phyloP scores from a whole-genome alignment of 305 asterid genomes.

The Fraxinus dipetala region DNA sequence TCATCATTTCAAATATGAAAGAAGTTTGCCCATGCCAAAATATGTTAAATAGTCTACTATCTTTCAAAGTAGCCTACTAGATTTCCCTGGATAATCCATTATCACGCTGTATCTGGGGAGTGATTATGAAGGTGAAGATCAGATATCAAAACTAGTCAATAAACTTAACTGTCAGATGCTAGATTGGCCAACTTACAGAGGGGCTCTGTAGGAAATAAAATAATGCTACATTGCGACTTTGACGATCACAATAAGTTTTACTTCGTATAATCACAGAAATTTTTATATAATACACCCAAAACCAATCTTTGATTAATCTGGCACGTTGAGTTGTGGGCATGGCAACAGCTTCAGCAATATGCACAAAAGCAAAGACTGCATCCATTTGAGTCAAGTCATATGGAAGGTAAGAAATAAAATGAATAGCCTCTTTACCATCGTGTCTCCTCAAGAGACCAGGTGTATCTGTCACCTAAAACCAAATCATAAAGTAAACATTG shows the following conservation, averaged over 20 bases:
- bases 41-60: background rate
- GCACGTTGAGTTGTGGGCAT: background rate
- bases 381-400: background rate
- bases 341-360: background rate
- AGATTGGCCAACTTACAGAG: background rate
- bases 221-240: background rate
- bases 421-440: conserved; percentile 57
- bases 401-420: conserved; percentile 5
- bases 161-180: background rate
- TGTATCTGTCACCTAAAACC: conserved; percentile 84
- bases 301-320: background rate
- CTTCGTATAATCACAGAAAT: background rate
- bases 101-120: background rate
- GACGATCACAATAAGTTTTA: background rate
- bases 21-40: background rate
- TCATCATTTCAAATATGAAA: background rate
- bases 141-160: background rate
- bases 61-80: background rate
- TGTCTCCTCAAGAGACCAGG: conserved; percentile 78
- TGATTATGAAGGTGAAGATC: background rate
- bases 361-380: background rate
- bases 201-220: background rate
- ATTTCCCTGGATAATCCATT: background rate
- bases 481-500: conserved; percentile 23
- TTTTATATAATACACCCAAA: background rate